Percentiles rank a stretch among this genome's conserved stretches.
Evolutionary conservation across 768 basidiomycete species (phyloP).

Genomic region (Phylloporus sp.): DNA sequence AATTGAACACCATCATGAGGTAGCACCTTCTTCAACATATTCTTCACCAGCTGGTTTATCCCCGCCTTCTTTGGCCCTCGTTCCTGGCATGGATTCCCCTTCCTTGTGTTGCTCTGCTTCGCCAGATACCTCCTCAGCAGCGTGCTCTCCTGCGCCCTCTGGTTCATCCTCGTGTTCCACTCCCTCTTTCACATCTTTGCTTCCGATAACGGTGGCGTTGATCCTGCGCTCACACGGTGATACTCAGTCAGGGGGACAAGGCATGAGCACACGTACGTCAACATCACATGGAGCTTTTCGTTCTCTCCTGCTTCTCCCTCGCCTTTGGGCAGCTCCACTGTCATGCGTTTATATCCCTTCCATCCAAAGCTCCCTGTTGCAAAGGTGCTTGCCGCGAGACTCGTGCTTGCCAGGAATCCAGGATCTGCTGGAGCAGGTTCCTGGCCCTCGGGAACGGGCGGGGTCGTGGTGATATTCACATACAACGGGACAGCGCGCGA

Average conservation of each 20-base stretch:
- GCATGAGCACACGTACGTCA: conserved; percentile 52
- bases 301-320: conserved; percentile 44
- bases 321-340: conserved; percentile 55
- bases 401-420: conserved; percentile 56
- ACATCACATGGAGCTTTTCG: conserved; percentile 67
- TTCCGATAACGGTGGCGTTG: conserved; percentile 73
- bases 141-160: conserved; percentile 18
- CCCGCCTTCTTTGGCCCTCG: conserved; percentile 22
- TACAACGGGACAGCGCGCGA: conserved; percentile 67
- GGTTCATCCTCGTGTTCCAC: conserved; percentile 34
- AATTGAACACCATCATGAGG: conserved; percentile 10
- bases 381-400: conserved; percentile 58
- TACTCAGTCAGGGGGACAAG: neutral
- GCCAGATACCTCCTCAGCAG: conserved; percentile 26
- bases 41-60: conserved; percentile 19
- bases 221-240: conserved; percentile 41
- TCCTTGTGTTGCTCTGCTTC: conserved; percentile 24
- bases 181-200: conserved; percentile 49
- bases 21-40: conserved; percentile 13
- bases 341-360: conserved; percentile 71
- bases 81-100: conserved; percentile 17
- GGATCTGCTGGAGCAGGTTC: conserved; percentile 43
- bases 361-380: conserved; percentile 79
- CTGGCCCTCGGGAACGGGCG: conserved; percentile 38
- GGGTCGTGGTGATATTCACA: conserved; percentile 63